Evolutionary conservation across 179 eudicot genomes (phyloP).

Genomic region (Gypsophila paniculata): DNA sequence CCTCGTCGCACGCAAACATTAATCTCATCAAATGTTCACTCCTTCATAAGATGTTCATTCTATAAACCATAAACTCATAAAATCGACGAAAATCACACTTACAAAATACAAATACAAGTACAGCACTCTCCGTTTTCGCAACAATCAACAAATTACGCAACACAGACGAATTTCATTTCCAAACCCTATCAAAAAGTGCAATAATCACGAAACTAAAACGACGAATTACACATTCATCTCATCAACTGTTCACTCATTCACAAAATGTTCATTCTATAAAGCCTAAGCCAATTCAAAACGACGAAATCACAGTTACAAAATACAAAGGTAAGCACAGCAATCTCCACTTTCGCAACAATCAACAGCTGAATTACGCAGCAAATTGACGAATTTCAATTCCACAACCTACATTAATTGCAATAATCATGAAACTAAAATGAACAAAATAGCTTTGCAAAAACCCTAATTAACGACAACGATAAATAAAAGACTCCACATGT

Average conservation of each 20-base stretch:
- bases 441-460: neutral
- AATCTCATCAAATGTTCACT: neutral
- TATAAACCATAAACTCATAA: neutral
- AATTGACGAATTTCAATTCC: no score
- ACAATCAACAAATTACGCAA: neutral
- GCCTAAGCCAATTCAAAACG: neutral
- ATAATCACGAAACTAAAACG: no score
- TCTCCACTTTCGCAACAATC: neutral
- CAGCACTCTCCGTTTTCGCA: neutral
- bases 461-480: neutral
- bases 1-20: no score
- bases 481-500: neutral
- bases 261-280: neutral
- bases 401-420: neutral
- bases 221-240: no score
- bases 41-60: no score
- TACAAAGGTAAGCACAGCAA: no score
- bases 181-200: neutral
- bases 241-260: neutral
- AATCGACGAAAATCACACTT: neutral
- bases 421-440: no score
- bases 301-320: no score
- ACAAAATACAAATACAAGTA: neutral
- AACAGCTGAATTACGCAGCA: neutral
- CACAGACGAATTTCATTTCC: neutral